Base-by-base conservation (phyloP, 768 basidiomycete genomes). In the Nidula microcarpa region DNA sequence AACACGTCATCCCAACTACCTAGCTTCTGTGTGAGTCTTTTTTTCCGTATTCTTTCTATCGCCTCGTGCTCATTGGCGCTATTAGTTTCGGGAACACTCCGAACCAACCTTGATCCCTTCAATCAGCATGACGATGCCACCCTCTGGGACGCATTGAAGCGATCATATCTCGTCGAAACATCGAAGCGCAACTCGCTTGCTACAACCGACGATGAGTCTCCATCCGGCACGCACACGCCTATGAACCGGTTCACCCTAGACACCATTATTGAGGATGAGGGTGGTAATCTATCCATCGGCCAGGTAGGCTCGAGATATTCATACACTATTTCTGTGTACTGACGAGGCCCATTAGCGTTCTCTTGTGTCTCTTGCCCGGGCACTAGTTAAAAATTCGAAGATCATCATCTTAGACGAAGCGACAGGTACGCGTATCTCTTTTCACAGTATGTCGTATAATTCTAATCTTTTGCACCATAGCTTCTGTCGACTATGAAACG, bases 401-500 rank as follows among this genome's bases (percentile, higher is more conserved):
- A 83, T 96, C 33, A 84, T 95, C 47, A 84, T 97, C 45, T 75
- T 98, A 9, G 94, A 97, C 64, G 94, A 95, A 73, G 93, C 93
- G 0, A 94, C 92, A 47, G 86, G 82, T 81, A 58, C 46, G 60
- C 50, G 14, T 41, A 37, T 30, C 35, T 43, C 17, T 49, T 44
- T 23, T 41, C 7, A 14, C 44, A 44, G 46, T 41, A 5, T 32
- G n/a, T 52, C 43, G 45, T 5, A 43, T 47, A 5, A 54, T 41
- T 5, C 43, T 33, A 36, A 48, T 54, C 52, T 50, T 43, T 16
- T 53, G 32, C 33, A 53, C 33, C 47, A 37, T 48, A 81, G 90
- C 90, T n/a, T 89, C 88, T 9, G 90, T 94, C 32, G 91, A 94
- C 60, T 89, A 86, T 59, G 91, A 91, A 68, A 95, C 92, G 0